Evolutionary conservation across 148 eudicot species (phyloP).

Genomic region (Arctostaphylos glauca): DNA sequence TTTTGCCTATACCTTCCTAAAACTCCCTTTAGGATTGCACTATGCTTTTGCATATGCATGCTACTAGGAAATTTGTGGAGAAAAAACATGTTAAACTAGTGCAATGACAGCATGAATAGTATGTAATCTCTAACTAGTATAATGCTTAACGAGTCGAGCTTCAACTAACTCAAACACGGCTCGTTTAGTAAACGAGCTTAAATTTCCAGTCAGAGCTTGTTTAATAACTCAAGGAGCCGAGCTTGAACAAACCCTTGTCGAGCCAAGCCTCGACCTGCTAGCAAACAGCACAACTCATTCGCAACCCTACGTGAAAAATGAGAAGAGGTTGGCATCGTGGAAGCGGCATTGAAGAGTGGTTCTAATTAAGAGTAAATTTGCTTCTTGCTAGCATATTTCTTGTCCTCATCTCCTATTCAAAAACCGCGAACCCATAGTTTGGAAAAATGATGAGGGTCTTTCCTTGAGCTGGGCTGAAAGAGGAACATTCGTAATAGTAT

Average conservation of each 20-base stretch:
- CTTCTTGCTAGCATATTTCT: background rate
- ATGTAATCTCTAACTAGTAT: background rate
- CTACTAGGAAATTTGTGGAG: background rate
- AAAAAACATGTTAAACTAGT: background rate
- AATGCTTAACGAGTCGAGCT: background rate
- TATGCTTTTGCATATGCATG: background rate
- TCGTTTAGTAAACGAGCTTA: background rate
- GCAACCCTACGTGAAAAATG: background rate
- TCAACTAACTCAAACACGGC: background rate
- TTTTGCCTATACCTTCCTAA: background rate
- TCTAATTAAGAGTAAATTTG: background rate
- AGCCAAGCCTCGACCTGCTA: background rate
- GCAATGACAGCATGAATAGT: background rate
- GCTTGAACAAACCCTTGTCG: background rate
- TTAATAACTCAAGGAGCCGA: background rate
- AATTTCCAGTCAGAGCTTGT: background rate
- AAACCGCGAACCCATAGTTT: background rate
- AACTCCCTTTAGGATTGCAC: background rate
- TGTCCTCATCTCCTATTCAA: background rate
- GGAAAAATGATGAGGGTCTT: background rate
- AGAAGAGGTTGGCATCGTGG: slow-evolving; percentile 2
- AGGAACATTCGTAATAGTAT: background rate
- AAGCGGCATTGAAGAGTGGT: background rate
- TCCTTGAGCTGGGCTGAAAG: background rate
- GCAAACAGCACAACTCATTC: background rate